Evolutionary conservation across 345 rosid species (phyloP), one percentile per base, ranked within the genome.

Genomic region (Erodium maritimum): DNA sequence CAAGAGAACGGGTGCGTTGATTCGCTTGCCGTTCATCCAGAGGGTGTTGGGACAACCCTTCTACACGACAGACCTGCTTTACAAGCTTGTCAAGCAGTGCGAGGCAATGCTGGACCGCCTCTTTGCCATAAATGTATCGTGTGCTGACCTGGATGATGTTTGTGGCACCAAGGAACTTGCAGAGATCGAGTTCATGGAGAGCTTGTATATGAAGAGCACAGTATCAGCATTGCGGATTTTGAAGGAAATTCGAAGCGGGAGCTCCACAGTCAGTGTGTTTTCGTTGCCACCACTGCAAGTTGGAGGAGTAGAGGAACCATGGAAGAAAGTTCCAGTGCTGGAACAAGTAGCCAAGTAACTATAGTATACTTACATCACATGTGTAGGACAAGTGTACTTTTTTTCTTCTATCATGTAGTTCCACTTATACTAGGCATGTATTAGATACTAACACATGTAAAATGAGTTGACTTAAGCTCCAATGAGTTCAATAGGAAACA

Each of bases 21-120:
- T 82, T 61, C 82, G 91, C 34, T 58, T 84, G 73, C 91, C 88
- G 24, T 88, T 91, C 75, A 79, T 86, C 55, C 84, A 74, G 67
- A 82, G 66, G 65, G 96, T 86, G 33, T 65, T 85, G 57, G 85
- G 80, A 37, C 85, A 91, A 60, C 95, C 96, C 6, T 90, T 90
- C 75, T 85, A 78, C 81, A 75, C 77, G 1, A 86, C 87, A 0
- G 91, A 88, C 55, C 64, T 88, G 64, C 95, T 88, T 21, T 70
- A 74, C 74, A 73, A 79, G 65, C 82, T 88, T 65, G 88, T 91
- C 60, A 78, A 88, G 65, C 84, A 85, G 61, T 88, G 95, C 0
- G 95, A 91, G 75, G 59, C 65, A 18, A 75, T 77, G 71, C 95
- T 88, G 0, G 83, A 88, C 34, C 59, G 53, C 37, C 62, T 78